Evolutionary conservation across 805 yeast genomes (phyloP).

Genomic region (Naumovozyma dairenensis): DNA sequence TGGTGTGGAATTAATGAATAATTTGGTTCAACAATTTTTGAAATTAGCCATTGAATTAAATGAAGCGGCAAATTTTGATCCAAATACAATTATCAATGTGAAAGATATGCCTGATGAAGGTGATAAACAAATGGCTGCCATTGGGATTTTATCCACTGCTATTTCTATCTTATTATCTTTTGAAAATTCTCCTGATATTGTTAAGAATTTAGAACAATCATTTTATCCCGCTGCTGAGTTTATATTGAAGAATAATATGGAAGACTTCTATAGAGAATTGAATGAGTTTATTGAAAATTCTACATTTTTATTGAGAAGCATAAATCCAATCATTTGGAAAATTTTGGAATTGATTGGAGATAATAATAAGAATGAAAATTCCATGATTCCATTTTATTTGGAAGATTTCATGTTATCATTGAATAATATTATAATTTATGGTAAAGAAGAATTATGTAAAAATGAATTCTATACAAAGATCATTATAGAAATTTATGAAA

Average conservation of each 20-base stretch:
- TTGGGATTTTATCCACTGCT: slow-evolving; percentile 73
- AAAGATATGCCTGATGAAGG: slow-evolving; percentile 35
- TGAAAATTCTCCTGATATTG: slow-evolving; percentile 66
- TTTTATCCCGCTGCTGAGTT: slow-evolving; percentile 60
- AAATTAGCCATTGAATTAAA: slow-evolving; percentile 57
- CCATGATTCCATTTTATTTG: slow-evolving; percentile 52
- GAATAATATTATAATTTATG: slow-evolving; percentile 62
- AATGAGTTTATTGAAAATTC: slow-evolving; percentile 67
- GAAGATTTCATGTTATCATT: slow-evolving; percentile 71
- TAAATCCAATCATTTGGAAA: slow-evolving; percentile 70
- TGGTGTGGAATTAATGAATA: slow-evolving; percentile 57
- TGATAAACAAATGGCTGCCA: slow-evolving; percentile 74
- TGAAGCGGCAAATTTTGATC: slow-evolving; percentile 45
- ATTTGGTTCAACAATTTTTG: slow-evolving; percentile 65
- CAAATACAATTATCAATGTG: slow-evolving; percentile 28
- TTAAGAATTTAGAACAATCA: slow-evolving; percentile 53
- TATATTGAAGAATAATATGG: slow-evolving; percentile 55
- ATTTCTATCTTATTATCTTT: slow-evolving; percentile 72
- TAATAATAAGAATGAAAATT: slow-evolving; percentile 29
- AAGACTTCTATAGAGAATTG: slow-evolving; percentile 66
- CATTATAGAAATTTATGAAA: slow-evolving; percentile 41
- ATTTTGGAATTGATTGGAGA: slow-evolving; percentile 44
- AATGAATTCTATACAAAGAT: slow-evolving; percentile 40
- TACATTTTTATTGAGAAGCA: slow-evolving; percentile 47
- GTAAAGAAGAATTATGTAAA: slow-evolving; percentile 38